A percentile compares a stretch with the other conserved stretches of the same genome.
phyloP scores from a whole-genome alignment of 306 rosid genomes.

The Sphenostylis stenocarpa region DNA sequence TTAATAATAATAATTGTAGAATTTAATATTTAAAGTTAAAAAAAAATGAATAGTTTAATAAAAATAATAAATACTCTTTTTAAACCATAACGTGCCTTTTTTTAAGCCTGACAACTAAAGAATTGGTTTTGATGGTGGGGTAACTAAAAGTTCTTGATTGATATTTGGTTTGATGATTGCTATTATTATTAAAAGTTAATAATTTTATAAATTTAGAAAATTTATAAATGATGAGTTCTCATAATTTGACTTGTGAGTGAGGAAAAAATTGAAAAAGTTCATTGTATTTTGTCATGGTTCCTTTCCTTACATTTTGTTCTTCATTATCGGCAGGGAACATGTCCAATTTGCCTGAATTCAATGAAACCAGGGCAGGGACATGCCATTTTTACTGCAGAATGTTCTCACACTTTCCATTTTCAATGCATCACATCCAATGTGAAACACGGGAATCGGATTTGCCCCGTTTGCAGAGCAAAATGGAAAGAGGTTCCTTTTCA shows the following conservation, averaged over 20 bases:
- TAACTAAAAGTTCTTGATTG: background rate
- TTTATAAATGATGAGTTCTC: background rate
- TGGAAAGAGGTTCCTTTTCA: slow-evolving; percentile 96
- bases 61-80: background rate
- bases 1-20: background rate
- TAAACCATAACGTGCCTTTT: background rate
- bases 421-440: slow-evolving; percentile 92
- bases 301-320: slow-evolving; percentile 36
- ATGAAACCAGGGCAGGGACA: slow-evolving; percentile 83
- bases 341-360: slow-evolving; percentile 84
- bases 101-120: background rate
- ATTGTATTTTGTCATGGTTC: background rate
- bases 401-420: slow-evolving; percentile 95
- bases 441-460: slow-evolving; percentile 79
- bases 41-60: background rate
- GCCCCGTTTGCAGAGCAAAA: slow-evolving; percentile 90
- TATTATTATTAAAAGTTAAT: background rate
- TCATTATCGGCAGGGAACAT: slow-evolving; percentile 56
- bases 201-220: background rate
- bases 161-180: background rate
- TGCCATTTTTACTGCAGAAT: slow-evolving; percentile 97
- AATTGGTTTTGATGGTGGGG: background rate
- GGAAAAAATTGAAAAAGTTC: background rate
- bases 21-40: background rate
- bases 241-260: background rate